A percentile compares a stretch with the other conserved stretches of the same genome.
Conservation (phyloP, 108 stramenopile species). For the Fistulifera pelliculosa region DNA sequence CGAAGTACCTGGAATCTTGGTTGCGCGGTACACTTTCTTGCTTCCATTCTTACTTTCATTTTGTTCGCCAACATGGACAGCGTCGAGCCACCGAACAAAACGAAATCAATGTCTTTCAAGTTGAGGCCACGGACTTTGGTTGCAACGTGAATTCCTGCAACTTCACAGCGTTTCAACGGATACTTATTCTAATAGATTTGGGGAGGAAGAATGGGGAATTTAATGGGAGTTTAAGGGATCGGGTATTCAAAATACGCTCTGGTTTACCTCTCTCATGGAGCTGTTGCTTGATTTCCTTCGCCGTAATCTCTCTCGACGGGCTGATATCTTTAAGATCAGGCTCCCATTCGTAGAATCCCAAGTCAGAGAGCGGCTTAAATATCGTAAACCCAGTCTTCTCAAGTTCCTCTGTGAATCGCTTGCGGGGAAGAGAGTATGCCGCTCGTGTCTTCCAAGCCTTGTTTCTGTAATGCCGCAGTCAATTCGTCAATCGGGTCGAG, state of each 20-base stretch:
- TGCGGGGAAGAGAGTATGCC: no score
- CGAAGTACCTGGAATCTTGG: conserved; percentile 9
- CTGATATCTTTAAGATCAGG: conserved; percentile 8
- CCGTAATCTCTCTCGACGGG: conserved; percentile 10
- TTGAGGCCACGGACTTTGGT: neutral
- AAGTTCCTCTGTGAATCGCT: neutral
- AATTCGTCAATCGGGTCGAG: no score
- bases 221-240: neutral
- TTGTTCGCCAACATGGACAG: conserved; percentile 16
- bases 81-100: conserved; percentile 19
- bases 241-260: conserved; percentile 5
- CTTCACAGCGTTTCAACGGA: conserved; percentile 5
- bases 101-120: conserved; percentile 13
- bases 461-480: no score
- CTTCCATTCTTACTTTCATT: neutral
- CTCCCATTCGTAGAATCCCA: conserved; percentile 23
- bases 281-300: conserved; percentile 12
- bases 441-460: no score
- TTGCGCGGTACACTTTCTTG: neutral
- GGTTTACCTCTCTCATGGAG: conserved; percentile 18
- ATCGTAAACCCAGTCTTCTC: conserved; percentile 3
- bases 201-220: neutral
- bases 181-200: conserved; percentile 10
- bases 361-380: conserved; percentile 16
- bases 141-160: conserved; percentile 7